These are phyloP conservation scores for Chenopodium album DNA, from an alignment of 148 eudicot genomes.

Conservation along the genomic window DNA sequence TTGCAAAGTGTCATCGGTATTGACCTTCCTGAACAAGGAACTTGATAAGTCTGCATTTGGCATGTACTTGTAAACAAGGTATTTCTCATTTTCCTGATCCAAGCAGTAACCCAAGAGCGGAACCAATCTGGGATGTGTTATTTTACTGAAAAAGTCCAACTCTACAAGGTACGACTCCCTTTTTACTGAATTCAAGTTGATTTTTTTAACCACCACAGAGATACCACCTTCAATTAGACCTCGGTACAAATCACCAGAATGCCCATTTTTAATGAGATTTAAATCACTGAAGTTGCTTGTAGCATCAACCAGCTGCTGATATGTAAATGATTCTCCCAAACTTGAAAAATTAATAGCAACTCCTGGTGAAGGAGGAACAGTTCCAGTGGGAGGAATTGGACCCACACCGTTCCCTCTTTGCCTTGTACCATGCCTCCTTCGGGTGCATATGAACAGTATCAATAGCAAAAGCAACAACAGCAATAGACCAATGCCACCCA, in stretches of 20 bases:
- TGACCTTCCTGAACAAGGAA: slow-evolving; percentile 67
- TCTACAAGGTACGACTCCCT: slow-evolving; percentile 66
- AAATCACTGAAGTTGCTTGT: slow-evolving; percentile 61
- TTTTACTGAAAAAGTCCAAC: slow-evolving; percentile 79
- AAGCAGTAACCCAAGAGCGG: slow-evolving; percentile 87
- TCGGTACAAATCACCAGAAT: slow-evolving; percentile 79
- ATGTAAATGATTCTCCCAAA: slow-evolving; percentile 69
- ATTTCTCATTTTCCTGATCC: slow-evolving; percentile 83
- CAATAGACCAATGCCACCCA: slow-evolving; percentile 66
- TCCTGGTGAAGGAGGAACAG: slow-evolving; percentile 46
- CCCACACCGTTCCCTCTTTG: slow-evolving; percentile 59
- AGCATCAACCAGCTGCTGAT: slow-evolving; percentile 76
- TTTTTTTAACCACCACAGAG: slow-evolving; percentile 68
- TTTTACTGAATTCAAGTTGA: slow-evolving; percentile 52
- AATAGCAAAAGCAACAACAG: slow-evolving; percentile 45
- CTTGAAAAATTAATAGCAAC: slow-evolving; percentile 46
- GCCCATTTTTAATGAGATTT: slow-evolving; percentile 77
- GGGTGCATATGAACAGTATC: slow-evolving; percentile 46
- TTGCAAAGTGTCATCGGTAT: slow-evolving; percentile 59
- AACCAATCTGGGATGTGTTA: slow-evolving; percentile 75
- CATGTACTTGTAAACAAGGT: slow-evolving; percentile 80
- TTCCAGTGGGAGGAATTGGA: slow-evolving; percentile 58
- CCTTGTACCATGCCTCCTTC: slow-evolving; percentile 40
- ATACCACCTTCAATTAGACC: slow-evolving; percentile 73
- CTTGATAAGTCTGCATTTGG: slow-evolving; percentile 84